Base-by-base conservation (phyloP, 2,329 filamentous ascomycete species). In the Penicillium paneum region DNA sequence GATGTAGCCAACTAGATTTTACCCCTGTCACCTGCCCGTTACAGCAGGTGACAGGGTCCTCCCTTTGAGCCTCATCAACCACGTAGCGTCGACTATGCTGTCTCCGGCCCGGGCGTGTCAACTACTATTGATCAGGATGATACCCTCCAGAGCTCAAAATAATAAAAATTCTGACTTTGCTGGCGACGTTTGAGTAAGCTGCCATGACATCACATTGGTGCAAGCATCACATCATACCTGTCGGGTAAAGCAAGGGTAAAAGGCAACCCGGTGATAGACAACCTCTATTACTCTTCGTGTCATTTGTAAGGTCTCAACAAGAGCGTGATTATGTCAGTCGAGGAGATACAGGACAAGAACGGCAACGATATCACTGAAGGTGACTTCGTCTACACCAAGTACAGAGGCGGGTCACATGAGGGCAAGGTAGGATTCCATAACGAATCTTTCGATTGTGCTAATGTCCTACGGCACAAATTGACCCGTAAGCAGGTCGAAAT, bases 361-460 rank as follows among this genome's bases (percentile, higher is more conserved):
- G 58, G 64, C 21, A 54, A 67, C 21, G 21, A 48, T 12, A 63
- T 67, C 46, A 32, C 55, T 19, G 57, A 63, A 46, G 61, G 61
- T 39, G 62, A 69, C 46, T 58, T 55, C 31, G 62, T 67, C 47
- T 61, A 40, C 29, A 69, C 61, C 28, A 60, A 41, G 15, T 61
- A 57, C 29, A 61, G 62, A 29, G 64, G 64, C 29, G 67, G 66
- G 41, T 49, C 52, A 8, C 64, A 65, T 38, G 43, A 59, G 44
- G 60, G 64, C 40, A 57, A 60, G 58, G 65, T 67, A 61, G 31
- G 38, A 45, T 44, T 31, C 42, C 8, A 31, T 24, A 15, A 34
- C 49, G 3, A 34, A 31, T 28, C 19, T 24, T 19, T 39, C 42
- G 17, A 32, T 11, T 41, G 26, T 34, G 26, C 13, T 47, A 31